These are phyloP conservation scores for Solanum bulbocastanum DNA, from an alignment of 257 asterid genomes.

Conservation along the genomic window DNA sequence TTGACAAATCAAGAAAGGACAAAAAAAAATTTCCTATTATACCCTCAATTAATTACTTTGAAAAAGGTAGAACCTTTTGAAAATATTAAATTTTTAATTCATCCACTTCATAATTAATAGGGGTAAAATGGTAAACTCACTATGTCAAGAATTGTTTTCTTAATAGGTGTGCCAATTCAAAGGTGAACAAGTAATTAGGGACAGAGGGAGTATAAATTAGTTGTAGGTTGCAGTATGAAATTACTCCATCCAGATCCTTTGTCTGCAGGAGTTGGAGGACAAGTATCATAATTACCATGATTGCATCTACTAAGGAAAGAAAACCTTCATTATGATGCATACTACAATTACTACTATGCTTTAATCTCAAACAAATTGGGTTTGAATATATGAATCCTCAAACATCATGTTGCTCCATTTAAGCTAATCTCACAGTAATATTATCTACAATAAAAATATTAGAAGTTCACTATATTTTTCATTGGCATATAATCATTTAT, in stretches of 20 bases:
- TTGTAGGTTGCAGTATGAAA: neutral
- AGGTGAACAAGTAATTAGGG: too few species aligned
- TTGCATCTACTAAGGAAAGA: neutral
- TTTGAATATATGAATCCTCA: neutral
- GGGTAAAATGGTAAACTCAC: too few species aligned
- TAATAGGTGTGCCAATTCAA: too few species aligned
- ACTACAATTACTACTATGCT: neutral
- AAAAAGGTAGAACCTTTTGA: too few species aligned
- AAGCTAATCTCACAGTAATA: neutral
- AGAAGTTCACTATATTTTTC: neutral
- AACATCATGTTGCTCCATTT: neutral
- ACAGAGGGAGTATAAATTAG: neutral
- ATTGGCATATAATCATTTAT: neutral
- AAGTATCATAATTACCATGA: neutral
- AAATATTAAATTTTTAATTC: too few species aligned
- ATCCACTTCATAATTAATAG: too few species aligned
- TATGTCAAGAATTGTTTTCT: too few species aligned
- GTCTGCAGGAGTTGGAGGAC: neutral
- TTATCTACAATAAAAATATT: neutral
- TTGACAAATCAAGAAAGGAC: too few species aligned
- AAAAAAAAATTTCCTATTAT: too few species aligned
- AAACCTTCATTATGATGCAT: neutral
- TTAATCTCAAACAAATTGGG: neutral
- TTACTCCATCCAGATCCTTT: neutral
- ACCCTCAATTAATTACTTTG: too few species aligned